Percentiles rank a stretch among this genome's conserved stretches.
Evolutionary conservation across 2,329 filamentous ascomycete genomes (phyloP).

Genomic region (Penicillium italicum): DNA sequence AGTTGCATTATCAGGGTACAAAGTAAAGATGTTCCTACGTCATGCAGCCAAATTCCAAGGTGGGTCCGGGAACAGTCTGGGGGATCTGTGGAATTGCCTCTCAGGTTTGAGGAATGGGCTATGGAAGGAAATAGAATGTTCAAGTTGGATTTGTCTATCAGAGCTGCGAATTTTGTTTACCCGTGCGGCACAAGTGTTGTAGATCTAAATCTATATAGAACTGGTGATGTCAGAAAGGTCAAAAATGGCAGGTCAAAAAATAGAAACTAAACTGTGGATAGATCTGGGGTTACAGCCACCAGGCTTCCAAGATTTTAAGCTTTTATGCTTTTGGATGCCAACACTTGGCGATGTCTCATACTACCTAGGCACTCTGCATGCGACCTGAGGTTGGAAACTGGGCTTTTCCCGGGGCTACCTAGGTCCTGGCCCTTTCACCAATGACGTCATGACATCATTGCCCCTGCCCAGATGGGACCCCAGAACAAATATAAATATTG

Average conservation of each 20-base stretch:
- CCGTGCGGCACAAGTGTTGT: no score
- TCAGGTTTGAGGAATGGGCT: neutral
- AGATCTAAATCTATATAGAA: neutral
- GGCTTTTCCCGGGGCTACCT: neutral
- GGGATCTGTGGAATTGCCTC: neutral
- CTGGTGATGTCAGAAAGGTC: neutral
- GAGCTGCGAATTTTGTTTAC: neutral
- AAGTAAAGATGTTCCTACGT: neutral
- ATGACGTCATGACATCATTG: conserved; percentile 6
- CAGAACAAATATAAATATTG: conserved; percentile 2
- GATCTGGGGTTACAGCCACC: neutral
- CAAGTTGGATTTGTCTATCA: neutral
- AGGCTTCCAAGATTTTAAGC: neutral
- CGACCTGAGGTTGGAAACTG: neutral
- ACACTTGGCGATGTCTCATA: neutral
- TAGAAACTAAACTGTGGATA: neutral
- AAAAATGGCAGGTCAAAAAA: neutral
- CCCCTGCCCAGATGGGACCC: neutral
- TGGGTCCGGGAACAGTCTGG: neutral
- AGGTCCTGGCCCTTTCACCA: neutral
- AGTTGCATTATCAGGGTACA: neutral
- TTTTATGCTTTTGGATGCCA: neutral
- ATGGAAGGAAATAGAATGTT: neutral
- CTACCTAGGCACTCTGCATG: neutral
- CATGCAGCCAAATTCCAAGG: neutral